Percentiles rank a stretch among this genome's conserved stretches.
phyloP scores from a whole-genome alignment of 2,329 filamentous ascomycete genomes.

The Thielaviopsis punctulata region DNA sequence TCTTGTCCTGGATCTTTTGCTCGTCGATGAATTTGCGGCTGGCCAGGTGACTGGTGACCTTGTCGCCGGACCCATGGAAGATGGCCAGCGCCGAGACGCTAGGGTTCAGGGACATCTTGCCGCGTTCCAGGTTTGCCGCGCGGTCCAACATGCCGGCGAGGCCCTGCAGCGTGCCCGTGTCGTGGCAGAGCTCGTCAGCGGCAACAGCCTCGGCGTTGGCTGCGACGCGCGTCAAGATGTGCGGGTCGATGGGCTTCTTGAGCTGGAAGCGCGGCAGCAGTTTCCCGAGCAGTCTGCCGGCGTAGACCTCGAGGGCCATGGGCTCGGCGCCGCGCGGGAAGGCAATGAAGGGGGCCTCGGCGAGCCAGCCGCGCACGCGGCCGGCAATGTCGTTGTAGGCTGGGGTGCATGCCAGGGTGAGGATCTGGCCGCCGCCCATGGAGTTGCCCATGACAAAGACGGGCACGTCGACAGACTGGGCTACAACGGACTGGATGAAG shows the following conservation, averaged over 20 bases:
- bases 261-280: constrained; percentile 53
- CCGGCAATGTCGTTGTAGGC: constrained; percentile 35
- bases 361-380: constrained; percentile 53
- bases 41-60: constrained; percentile 46
- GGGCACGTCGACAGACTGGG: constrained; percentile 40
- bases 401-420: constrained; percentile 39
- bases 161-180: constrained; percentile 74
- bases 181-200: constrained; percentile 57
- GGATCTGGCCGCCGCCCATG: constrained; percentile 70
- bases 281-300: constrained; percentile 49
- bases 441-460: constrained; percentile 80
- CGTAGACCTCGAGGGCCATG: constrained; percentile 39
- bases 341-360: constrained; percentile 64
- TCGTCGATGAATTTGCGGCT: constrained; percentile 46
- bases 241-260: constrained; percentile 44
- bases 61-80: constrained; percentile 60
- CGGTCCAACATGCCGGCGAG: constrained; percentile 63
- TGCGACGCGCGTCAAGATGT: constrained; percentile 49
- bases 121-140: constrained; percentile 40
- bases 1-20: constrained; percentile 46
- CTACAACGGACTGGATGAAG: constrained; percentile 38
- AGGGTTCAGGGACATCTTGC: constrained; percentile 32
- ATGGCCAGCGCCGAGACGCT: constrained; percentile 51
- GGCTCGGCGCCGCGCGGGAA: constrained; percentile 52
- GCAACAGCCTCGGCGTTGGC: constrained; percentile 41